These are phyloP conservation scores for Tetrahymena thermophila DNA, from an alignment of 73 alveolate species.

Conservation along the genomic window DNA sequence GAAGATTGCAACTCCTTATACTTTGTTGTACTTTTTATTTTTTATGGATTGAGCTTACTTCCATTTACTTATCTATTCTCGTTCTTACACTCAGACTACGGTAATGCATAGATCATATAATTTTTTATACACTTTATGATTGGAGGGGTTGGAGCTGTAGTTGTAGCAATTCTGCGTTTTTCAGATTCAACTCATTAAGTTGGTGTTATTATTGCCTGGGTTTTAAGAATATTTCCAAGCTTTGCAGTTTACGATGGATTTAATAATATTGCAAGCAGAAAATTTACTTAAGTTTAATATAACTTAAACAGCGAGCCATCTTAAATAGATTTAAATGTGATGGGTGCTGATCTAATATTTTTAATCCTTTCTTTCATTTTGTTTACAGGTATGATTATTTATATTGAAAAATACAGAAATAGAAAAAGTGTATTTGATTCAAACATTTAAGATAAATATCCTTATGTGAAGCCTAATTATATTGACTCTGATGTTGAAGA, in stretches of 20 bases:
- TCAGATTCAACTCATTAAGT: neutral
- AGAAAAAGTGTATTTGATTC: slow-evolving; percentile 9
- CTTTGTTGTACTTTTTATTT: slow-evolving; percentile 34
- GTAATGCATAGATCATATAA: slow-evolving; percentile 46
- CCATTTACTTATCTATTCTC: slow-evolving; percentile 50
- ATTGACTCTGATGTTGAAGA: slow-evolving; percentile 47
- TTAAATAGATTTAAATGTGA: slow-evolving; percentile 22
- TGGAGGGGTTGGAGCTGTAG: slow-evolving; percentile 47
- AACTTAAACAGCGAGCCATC: neutral
- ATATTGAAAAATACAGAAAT: slow-evolving; percentile 29
- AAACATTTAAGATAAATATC: slow-evolving; percentile 13
- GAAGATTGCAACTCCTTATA: neutral
- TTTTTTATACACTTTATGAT: slow-evolving; percentile 37
- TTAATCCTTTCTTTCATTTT: slow-evolving; percentile 14
- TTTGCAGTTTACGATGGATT: neutral
- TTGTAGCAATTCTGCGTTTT: slow-evolving; percentile 3
- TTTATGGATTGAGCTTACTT: slow-evolving; percentile 40
- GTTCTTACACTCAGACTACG: slow-evolving; percentile 29
- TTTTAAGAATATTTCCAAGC: slow-evolving; percentile 11
- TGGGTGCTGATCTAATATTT: slow-evolving; percentile 36
- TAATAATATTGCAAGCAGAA: neutral
- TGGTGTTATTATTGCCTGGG: slow-evolving; percentile 27
- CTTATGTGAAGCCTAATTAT: neutral
- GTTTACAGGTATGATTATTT: slow-evolving; percentile 4
- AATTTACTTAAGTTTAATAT: neutral